Percentiles rank a stretch among this genome's conserved stretches.
These are phyloP conservation scores for Symbiotaphrina buchneri DNA, from an alignment of 495 filamentous ascomycete species.

Conservation along the genomic window DNA sequence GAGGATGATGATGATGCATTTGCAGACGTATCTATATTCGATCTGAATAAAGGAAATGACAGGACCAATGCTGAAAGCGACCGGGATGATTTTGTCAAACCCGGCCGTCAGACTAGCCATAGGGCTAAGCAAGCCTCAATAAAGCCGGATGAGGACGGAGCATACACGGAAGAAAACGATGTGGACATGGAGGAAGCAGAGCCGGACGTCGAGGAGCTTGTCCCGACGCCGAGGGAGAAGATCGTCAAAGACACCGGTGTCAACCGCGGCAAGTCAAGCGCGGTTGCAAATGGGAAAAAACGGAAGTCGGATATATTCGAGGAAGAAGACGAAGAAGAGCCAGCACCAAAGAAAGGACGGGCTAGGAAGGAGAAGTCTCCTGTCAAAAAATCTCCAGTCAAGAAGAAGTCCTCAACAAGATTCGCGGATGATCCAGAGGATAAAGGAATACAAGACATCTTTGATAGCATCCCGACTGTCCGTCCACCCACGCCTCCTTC, in stretches of 20 bases:
- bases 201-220: constrained; percentile 12
- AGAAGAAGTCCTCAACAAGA: constrained; percentile 32
- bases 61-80: constrained; percentile 41
- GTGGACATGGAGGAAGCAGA: constrained; percentile 23
- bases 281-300: constrained; percentile 5
- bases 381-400: constrained; percentile 21
- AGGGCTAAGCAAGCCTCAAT: constrained; percentile 26
- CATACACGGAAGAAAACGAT: constrained; percentile 24
- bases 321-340: constrained; percentile 20
- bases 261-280: constrained; percentile 16
- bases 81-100: constrained; percentile 50
- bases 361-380: constrained; percentile 24
- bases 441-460: constrained; percentile 51
- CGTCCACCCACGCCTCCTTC: constrained; percentile 63
- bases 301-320: constrained; percentile 15
- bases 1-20: constrained; percentile 23
- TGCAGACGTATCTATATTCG: too few relatives aligned
- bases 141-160: constrained; percentile 1
- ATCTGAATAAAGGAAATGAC: too few relatives aligned
- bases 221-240: constrained; percentile 13
- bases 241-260: constrained; percentile 11
- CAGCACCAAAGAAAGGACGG: constrained; percentile 13
- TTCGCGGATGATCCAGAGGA: too few relatives aligned
- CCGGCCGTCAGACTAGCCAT: constrained; percentile 36
- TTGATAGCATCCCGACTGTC: constrained; percentile 68